These are phyloP conservation scores for Daldinia sp. DNA, from an alignment of 2,329 filamentous ascomycete species.

Conservation along the genomic window DNA sequence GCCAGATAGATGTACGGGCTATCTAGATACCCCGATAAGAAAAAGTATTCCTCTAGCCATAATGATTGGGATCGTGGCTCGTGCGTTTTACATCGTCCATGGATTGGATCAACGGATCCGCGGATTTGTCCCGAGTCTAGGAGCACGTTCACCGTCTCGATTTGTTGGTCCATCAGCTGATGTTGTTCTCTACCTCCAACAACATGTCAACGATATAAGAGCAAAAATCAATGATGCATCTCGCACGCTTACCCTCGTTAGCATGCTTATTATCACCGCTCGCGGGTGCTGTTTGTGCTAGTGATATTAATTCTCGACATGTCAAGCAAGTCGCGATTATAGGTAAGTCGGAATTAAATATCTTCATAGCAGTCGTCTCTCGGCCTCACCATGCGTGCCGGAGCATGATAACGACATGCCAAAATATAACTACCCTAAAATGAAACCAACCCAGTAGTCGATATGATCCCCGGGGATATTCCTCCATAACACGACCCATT, in stretches of 20 bases:
- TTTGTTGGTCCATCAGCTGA: constrained; percentile 6
- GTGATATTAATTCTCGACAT: constrained; percentile 52
- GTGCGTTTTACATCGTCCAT: background rate
- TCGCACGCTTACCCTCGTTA: constrained; percentile 50
- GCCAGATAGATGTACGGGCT: too few relatives aligned
- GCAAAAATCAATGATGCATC: constrained; percentile 23
- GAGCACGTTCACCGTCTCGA: background rate
- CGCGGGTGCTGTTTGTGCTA: constrained; percentile 58
- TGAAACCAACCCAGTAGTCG: too few relatives aligned
- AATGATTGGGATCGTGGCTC: constrained; percentile 12
- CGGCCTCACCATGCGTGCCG: too few relatives aligned
- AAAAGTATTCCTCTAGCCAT: background rate
- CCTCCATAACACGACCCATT: background rate
- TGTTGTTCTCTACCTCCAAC: background rate
- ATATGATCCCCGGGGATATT: background rate
- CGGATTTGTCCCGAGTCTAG: too few relatives aligned
- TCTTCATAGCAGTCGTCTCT: background rate
- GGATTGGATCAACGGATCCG: too few relatives aligned
- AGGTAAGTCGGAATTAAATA: constrained; percentile 48
- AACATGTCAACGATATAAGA: constrained; percentile 13
- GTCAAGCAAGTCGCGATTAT: constrained; percentile 70
- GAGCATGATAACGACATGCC: background rate
- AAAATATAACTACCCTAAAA: background rate
- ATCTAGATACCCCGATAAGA: background rate
- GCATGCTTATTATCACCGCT: constrained; percentile 62